phyloP scores from a whole-genome alignment of 108 stramenopile genomes.

The Cyclotella atomus region DNA sequence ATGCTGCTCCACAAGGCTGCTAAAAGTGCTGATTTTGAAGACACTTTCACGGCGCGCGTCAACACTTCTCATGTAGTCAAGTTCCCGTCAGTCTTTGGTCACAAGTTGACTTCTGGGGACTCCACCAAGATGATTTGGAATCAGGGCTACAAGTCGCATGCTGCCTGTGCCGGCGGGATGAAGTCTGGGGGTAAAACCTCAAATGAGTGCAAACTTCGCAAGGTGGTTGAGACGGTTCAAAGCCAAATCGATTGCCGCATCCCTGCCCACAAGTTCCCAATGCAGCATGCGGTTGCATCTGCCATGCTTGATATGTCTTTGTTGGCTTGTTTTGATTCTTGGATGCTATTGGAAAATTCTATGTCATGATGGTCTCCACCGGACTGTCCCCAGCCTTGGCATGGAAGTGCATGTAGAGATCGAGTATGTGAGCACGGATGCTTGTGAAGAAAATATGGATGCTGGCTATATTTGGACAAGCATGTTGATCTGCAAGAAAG shows the following conservation, averaged over 20 bases:
- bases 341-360: neutral
- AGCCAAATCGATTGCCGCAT: neutral
- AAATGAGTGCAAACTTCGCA: neutral
- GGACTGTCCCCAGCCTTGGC: neutral
- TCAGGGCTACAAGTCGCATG: neutral
- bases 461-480: slow-evolving; percentile 4
- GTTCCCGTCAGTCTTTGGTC: neutral
- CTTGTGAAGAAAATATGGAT: neutral
- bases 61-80: neutral
- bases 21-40: neutral
- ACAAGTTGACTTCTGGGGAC: neutral
- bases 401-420: neutral
- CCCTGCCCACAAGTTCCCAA: neutral
- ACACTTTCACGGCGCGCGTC: neutral
- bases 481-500: neutral
- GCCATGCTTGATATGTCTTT: neutral
- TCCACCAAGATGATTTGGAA: neutral
- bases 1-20: neutral
- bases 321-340: neutral
- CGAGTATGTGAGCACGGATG: neutral
- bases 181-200: neutral
- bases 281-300: neutral
- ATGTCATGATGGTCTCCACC: neutral
- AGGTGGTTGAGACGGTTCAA: neutral
- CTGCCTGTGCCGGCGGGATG: neutral